phyloP scores from a whole-genome alignment of 2,329 filamentous ascomycete genomes.

The Zasmidium angulare region DNA sequence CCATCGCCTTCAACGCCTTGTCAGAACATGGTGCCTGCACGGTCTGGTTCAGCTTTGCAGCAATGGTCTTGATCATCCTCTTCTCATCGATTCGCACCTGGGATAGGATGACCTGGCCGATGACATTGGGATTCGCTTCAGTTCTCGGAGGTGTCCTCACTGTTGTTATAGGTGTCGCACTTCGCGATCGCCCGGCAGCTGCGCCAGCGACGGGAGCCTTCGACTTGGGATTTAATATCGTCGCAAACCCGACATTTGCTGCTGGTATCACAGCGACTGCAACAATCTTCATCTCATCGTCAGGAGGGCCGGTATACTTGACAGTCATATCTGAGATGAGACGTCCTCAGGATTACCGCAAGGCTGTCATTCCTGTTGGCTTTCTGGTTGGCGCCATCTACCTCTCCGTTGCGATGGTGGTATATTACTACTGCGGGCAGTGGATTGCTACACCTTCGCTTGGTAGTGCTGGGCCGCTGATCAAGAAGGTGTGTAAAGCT shows the following conservation, averaged over 20 bases:
- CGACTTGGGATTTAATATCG: slow-evolving; percentile 57
- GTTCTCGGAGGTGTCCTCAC: slow-evolving; percentile 52
- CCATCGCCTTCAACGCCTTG: slow-evolving; percentile 59
- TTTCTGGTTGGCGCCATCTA: slow-evolving; percentile 56
- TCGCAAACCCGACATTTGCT: slow-evolving; percentile 57
- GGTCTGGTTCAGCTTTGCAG: slow-evolving; percentile 43
- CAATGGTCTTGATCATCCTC: slow-evolving; percentile 15
- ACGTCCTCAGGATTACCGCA: slow-evolving; percentile 57
- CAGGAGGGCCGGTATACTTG: slow-evolving; percentile 60
- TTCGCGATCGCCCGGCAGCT: slow-evolving; percentile 56
- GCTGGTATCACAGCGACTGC: slow-evolving; percentile 57
- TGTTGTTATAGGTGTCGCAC: slow-evolving; percentile 53
- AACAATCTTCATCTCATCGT: slow-evolving; percentile 58
- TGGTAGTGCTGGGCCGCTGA: slow-evolving; percentile 56
- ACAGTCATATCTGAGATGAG: slow-evolving; percentile 66
- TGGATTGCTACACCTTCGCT: slow-evolving; percentile 63
- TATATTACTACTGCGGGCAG: slow-evolving; percentile 61
- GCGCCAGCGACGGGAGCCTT: slow-evolving; percentile 59
- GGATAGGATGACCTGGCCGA: slow-evolving; percentile 57
- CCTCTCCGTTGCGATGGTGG: slow-evolving; percentile 57
- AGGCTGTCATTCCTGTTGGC: slow-evolving; percentile 59
- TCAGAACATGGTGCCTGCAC: slow-evolving; percentile 59
- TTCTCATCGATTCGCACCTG: slow-evolving; percentile 20
- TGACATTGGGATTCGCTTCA: slow-evolving; percentile 51
- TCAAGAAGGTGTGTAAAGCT: slow-evolving; percentile 63